These are phyloP conservation scores for Trapa incisa DNA, from an alignment of 345 rosid genomes.

Conservation along the genomic window DNA sequence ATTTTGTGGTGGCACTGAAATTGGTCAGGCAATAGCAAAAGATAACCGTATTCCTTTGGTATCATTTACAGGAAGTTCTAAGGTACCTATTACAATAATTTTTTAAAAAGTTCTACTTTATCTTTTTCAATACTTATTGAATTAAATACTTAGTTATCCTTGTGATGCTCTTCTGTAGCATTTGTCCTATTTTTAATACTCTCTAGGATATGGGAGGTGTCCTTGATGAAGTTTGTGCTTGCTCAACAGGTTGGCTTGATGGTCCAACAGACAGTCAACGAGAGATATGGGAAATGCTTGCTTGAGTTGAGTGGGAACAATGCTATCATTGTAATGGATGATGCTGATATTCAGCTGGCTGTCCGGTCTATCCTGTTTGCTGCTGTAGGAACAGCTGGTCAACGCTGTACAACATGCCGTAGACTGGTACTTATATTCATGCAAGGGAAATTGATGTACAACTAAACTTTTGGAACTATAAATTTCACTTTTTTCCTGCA, in stretches of 20 bases:
- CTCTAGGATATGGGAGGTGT: background rate
- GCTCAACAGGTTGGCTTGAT: slow-evolving; percentile 56
- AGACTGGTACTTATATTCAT: slow-evolving; percentile 52
- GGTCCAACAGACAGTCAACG: slow-evolving; percentile 75
- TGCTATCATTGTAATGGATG: slow-evolving; percentile 89
- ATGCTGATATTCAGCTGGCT: slow-evolving; percentile 77
- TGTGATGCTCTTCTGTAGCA: background rate
- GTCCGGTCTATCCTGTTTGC: slow-evolving; percentile 82
- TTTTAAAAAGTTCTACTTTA: background rate
- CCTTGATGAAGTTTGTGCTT: slow-evolving; percentile 4
- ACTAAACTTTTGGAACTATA: background rate
- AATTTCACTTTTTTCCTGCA: slow-evolving; percentile 12
- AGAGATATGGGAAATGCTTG: slow-evolving; percentile 79
- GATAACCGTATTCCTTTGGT: slow-evolving; percentile 73
- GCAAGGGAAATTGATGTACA: background rate
- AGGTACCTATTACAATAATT: slow-evolving; percentile 27
- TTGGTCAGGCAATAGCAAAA: slow-evolving; percentile 84
- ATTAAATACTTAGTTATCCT: background rate
- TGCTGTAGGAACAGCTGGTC: slow-evolving; percentile 98
- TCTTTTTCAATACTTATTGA: background rate
- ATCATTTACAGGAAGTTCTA: slow-evolving; percentile 90
- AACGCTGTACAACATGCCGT: slow-evolving; percentile 97
- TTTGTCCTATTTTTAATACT: background rate
- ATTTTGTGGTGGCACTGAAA: slow-evolving; percentile 87
- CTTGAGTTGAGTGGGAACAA: slow-evolving; percentile 96